Base-by-base conservation (phyloP, 2,329 filamentous ascomycete genomes). In the Colletotrichum liaoningense region DNA sequence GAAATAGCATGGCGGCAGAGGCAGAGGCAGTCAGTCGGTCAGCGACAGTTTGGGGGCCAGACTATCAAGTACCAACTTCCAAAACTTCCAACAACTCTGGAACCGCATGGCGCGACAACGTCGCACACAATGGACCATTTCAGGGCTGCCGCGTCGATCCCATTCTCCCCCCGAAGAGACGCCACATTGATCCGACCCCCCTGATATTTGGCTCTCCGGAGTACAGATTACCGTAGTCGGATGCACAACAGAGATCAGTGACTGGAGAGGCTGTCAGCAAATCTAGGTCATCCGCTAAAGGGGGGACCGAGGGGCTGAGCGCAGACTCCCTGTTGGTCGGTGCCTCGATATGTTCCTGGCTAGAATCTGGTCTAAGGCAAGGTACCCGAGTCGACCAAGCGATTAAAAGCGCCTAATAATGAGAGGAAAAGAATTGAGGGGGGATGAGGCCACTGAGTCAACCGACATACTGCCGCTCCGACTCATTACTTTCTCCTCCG, bases 141-240 rank as follows among this genome's bases (percentile, higher is more conserved):
- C 63, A 72, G 69, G 65, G 38, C 58, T 52, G 49, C 55, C 6
- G 49, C 57, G 69, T 57, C 69, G 65, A 72, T 72, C 69, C 58
- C 69, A 72, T 69, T 72, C 38, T 63, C 69, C 35, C 35, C 30
- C 62, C 28, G 42, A 58, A 69, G 46, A 56, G 68, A 49, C 49
- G 64, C 64, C 64, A 56, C 64, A 49, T 70, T 6, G 56, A 26
- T 24, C 46, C 28, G 19, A 16, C 24, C 42, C 63, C 68, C 68
- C 56, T 58, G 42, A 54, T 33, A 8, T 66, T 30, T 66, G 42
- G 8, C 19, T 49, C 42, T 49, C 8, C 38, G 5, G 6, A 42
- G 38, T 42, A 42, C 38, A 42, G 38, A 42, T 42, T 42, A 42
- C 42, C 16, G 12, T 19, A 19, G 42, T 49, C 19, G 42, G 16